Evolutionary conservation across 805 yeast genomes (phyloP), one percentile per base, ranked within the genome.

Genomic region (Lipomyces sp.): DNA sequence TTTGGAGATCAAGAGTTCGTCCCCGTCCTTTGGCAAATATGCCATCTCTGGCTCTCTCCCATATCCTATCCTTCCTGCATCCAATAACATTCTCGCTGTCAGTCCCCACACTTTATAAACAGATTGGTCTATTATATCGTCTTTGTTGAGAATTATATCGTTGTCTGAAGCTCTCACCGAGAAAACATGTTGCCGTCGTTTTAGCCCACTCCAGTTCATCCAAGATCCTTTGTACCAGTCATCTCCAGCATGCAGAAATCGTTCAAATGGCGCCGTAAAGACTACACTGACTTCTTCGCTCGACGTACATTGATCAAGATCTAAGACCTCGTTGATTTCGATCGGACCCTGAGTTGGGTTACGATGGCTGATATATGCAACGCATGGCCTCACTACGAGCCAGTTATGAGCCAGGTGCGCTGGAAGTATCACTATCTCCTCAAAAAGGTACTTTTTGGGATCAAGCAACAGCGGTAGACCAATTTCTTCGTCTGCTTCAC

Each of bases 401-500:
- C 91, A 85, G 3, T 96, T 91, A 67, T 96, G 81, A 6, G 96
- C 89, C 24, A 94, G 77, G 74, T 91, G 93, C 63, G 92, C 83
- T 0, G 98, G 98, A 71, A 93, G 74, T 8, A 82, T 80, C 53
- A 84, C 82, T 37, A 92, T 73, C 63, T 83, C 85, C 62, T 89
- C 90, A 35, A 92, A 79, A 32, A 78, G 76, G 73, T 88, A 79
- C 65, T 89, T 84, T 71, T 82, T 77, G 35, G 30, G 13, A 53
- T 15, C 81, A 76, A 10, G 84, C 82, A 30, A 18, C 48, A 53
- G 63, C 55, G 57, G 65, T 59, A 91, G 75, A 0, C 97, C 97
- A 59, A 93, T 90, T 75, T 93, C 98, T 75, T 93, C 98, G 64
- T 83, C 84, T 68, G 92, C 86, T 76, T 93, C 98, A 39, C 98